Base-by-base conservation (phyloP, 176 grass and related monocot genomes). In the Phragmites australis region DNA sequence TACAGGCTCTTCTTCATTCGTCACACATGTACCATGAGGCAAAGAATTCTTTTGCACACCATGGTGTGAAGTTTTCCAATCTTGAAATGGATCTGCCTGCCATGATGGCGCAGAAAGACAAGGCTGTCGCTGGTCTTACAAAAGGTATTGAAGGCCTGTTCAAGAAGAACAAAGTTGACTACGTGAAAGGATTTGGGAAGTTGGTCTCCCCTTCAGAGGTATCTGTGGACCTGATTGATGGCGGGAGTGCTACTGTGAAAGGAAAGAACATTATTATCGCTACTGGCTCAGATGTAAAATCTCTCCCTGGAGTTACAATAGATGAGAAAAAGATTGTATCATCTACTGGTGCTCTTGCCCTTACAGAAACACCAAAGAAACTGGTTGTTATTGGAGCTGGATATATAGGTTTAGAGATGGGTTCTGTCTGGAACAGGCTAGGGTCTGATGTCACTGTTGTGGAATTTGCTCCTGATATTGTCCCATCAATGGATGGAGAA, bases 21-120 rank as follows among this genome's bases (percentile, higher is more conserved):
- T 93, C 93, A 9, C 93, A 97, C 43, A 97, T 97, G 93, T 97
- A 93, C 54, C 86, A 97, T 84, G 90, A 97, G 72, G 93, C 93
- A 0, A 89, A 87, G 74, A 65, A 53, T 88, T 78, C 90, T 70
- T 97, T 97, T 42, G 32, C 88, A 65, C 90, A 76, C 55, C 91
- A 94, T 75, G 91, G 91, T 37, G 73, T 97, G 32, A 97, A 97
- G 69, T 91, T 97, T 22, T 81, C 88, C 72, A 83, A 90, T 66
- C 72, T 97, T 43, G 88, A 97, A 79, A 52, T 97, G 3, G 93
- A 97, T 64, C 72, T 97, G 45, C 79, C 80, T 62, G 93, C 93
- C 18, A 97, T 93, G 93, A 82, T 93, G 93, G 53, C 90, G 56
- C 93, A 97, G 54, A 97, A 97, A 87, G 88, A 93, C 79, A 97